Percentiles rank a stretch among this genome's conserved stretches.
Conservation (phyloP, 2,329 filamentous ascomycete species). For the Verticillium zaregamsianum region DNA sequence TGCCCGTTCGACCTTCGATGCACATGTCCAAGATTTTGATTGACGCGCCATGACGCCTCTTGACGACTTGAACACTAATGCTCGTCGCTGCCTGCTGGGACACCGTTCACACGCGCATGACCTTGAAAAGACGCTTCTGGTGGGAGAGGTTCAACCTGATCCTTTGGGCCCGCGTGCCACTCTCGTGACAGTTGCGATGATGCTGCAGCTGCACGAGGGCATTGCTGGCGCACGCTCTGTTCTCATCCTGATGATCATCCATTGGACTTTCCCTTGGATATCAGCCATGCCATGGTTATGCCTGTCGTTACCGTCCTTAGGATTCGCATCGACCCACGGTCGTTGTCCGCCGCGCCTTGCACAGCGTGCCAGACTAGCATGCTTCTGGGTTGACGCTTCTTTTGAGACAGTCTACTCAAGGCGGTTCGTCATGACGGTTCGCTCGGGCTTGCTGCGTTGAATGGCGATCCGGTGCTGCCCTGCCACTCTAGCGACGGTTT, state of each 20-base stretch:
- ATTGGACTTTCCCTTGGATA: background rate
- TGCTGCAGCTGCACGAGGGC: background rate
- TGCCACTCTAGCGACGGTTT: background rate
- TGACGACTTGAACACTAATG: background rate
- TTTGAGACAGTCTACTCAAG: background rate
- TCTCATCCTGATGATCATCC: background rate
- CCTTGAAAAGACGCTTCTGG: background rate
- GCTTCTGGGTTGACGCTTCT: background rate
- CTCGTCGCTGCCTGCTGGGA: background rate
- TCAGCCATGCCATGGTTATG: background rate
- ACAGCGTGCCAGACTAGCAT: background rate
- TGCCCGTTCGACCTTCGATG: background rate
- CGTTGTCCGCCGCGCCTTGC: background rate
- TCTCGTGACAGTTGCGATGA: background rate
- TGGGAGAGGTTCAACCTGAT: background rate
- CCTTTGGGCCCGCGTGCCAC: background rate
- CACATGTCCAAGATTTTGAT: background rate
- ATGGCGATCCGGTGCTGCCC: background rate
- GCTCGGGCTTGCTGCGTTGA: background rate
- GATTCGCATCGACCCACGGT: background rate
- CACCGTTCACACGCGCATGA: background rate
- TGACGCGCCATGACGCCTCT: background rate
- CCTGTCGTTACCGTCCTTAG: background rate
- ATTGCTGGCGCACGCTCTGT: background rate
- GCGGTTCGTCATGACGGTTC: background rate